Evolutionary conservation across 169 alveolate species (phyloP), one percentile per base, ranked within the genome.

Genomic region (Babesia gibsoni): DNA sequence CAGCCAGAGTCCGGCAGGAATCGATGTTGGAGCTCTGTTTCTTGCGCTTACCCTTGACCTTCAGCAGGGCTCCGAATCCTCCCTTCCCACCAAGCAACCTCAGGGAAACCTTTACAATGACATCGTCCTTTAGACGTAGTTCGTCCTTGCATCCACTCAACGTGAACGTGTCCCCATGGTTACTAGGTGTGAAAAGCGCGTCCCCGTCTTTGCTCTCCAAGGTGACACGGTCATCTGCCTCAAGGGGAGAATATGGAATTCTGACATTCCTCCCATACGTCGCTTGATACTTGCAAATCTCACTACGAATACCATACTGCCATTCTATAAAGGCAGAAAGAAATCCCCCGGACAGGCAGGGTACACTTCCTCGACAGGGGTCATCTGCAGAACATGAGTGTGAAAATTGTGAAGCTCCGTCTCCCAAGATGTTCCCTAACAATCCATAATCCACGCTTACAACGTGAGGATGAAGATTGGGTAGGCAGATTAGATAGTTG

Each of bases 31-130:
- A 63, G 10, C 72, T 48, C 42, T 66, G 81, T 16, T 61, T 78
- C 48, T 78, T 78, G 49, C 70, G 65, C 16, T 35, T 20, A 9
- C 73, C 75, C 45, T 66, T 66, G 22, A 46, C 52, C 37, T 58
- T 66, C 25, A 78, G 67, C 33, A 68, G 37, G 18, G 78, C 78
- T n/a, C 87, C 87, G 52, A 78, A 78, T 8, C 87, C 87, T 9
- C 87, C 87, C 57, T 78, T 78, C 1, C 87, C 87, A 18, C 87
- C 87, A 6, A 78, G 67, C 14, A 78, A 33, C 32, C 65, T 42
- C 41, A n/a, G 58, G 7, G 59, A 20, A 14, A 78, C 73, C 14
- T 29, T 56, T 12, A 78, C 30, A 18, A 25, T 33, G n/a, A 78
- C 53, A 35, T 23, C n/a, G 46, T 58, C 68, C 53, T 58, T 58